phyloP scores from a whole-genome alignment of 164 flowering plant genomes.

The Saururus chinensis region DNA sequence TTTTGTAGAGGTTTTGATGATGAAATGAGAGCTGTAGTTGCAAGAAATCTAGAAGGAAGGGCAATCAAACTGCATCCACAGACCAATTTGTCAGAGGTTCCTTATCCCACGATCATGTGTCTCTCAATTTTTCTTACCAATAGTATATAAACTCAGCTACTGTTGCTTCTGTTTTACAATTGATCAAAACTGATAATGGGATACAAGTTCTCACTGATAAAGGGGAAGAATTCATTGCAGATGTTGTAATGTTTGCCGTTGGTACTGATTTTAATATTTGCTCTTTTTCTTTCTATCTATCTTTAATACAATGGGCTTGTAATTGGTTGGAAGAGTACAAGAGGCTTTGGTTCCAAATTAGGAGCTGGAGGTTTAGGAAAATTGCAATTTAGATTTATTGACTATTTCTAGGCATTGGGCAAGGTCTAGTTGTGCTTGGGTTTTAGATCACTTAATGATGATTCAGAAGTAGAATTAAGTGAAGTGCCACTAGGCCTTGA shows the following conservation, averaged over 20 bases:
- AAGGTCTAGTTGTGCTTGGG: too few relatives aligned
- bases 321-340: background rate
- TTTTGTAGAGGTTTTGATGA: conserved; percentile 85
- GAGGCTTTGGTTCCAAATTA: background rate
- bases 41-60: conserved; percentile 83
- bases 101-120: background rate
- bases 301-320: background rate
- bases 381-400: too few relatives aligned
- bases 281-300: background rate
- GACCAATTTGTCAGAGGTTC: conserved; percentile 29
- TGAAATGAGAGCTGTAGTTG: conserved; percentile 91
- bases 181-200: conserved; percentile 69
- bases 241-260: conserved; percentile 91
- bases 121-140: background rate
- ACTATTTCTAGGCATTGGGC: too few relatives aligned
- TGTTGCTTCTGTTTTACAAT: conserved; percentile 23
- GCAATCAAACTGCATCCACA: conserved; percentile 76
- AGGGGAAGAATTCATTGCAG: conserved; percentile 78
- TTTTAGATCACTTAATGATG: too few relatives aligned
- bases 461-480: too few relatives aligned
- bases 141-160: conserved; percentile 2
- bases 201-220: conserved; percentile 71
- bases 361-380: background rate
- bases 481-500: too few relatives aligned
- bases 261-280: conserved; percentile 33